Evolutionary conservation across 225 moss, liverwort and hornwort genomes (phyloP).

Genomic region (Asterella californica): DNA sequence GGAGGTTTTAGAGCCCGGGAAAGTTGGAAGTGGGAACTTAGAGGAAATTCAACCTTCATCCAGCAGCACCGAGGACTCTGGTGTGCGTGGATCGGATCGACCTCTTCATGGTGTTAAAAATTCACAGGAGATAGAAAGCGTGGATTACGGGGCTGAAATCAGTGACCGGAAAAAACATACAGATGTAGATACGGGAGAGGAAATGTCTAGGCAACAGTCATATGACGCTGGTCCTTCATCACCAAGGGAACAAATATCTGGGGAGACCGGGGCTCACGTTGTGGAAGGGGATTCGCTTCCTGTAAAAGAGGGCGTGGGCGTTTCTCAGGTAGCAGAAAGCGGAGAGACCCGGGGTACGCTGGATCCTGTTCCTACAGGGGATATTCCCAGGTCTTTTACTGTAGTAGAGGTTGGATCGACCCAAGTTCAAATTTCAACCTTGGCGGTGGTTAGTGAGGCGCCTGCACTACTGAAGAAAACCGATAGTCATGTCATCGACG

Average conservation of each 20-base stretch:
- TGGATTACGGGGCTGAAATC: conserved; percentile 11
- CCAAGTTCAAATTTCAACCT: background rate
- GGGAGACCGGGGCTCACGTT: conserved; percentile 1
- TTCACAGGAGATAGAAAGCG: conserved; percentile 27
- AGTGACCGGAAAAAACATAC: conserved; percentile 19
- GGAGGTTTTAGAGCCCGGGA: conserved; percentile 7
- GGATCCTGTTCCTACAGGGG: conserved; percentile 9
- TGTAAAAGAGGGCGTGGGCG: conserved; percentile 17
- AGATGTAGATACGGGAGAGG: conserved; percentile 12
- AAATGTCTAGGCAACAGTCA: conserved; percentile 10
- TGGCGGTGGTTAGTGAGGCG: background rate
- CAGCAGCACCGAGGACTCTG: conserved; percentile 2
- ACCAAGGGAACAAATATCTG: conserved; percentile 7
- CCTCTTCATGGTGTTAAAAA: conserved; percentile 18
- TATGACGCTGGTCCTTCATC: conserved; percentile 30
- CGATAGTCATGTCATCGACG: conserved; percentile 33
- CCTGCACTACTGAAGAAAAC: conserved; percentile 19
- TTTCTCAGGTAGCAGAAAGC: conserved; percentile 9
- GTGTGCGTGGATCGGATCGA: background rate
- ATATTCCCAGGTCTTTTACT: background rate
- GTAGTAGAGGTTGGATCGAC: conserved; percentile 4
- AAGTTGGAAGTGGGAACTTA: background rate
- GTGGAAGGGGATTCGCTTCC: conserved; percentile 11
- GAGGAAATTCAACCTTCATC: conserved; percentile 20
- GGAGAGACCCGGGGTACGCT: conserved; percentile 1